Percentiles rank a stretch among this genome's conserved stretches.
Evolutionary conservation across 1,139 yeast genomes (phyloP).

Genomic region (Hyphopichia wangnamkhiaoensis): DNA sequence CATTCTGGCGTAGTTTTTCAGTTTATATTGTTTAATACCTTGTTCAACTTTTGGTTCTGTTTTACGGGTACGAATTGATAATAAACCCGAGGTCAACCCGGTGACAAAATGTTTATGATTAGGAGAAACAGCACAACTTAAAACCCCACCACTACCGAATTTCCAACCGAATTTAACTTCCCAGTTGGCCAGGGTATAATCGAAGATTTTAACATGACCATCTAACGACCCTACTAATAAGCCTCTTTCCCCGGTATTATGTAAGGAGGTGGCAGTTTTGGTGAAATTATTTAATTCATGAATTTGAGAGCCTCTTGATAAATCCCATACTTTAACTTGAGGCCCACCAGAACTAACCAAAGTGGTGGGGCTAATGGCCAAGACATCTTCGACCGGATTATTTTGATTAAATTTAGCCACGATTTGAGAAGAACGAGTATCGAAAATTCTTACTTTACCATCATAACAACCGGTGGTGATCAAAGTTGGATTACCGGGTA

Average conservation of each 20-base stretch:
- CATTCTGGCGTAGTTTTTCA: constrained; percentile 69
- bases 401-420: constrained; percentile 45
- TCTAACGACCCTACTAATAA: constrained; percentile 91
- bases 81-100: constrained; percentile 88
- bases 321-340: constrained; percentile 87
- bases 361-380: constrained; percentile 78
- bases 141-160: constrained; percentile 83
- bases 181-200: constrained; percentile 72
- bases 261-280: constrained; percentile 86
- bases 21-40: constrained; percentile 48
- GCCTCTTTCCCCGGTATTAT: constrained; percentile 70
- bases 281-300: constrained; percentile 78
- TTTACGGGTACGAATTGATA: constrained; percentile 86
- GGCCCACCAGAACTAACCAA: constrained; percentile 88
- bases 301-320: constrained; percentile 69
- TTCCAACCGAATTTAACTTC: constrained; percentile 97
- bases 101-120: constrained; percentile 83
- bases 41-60: constrained; percentile 59
- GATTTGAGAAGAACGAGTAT: constrained; percentile 61
- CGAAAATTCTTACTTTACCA: constrained; percentile 83
- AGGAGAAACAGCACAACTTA: constrained; percentile 89
- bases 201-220: constrained; percentile 96
- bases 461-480: constrained; percentile 95
- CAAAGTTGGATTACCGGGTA: constrained; percentile 72
- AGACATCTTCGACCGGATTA: constrained; percentile 84